Base-by-base conservation (phyloP, 1,139 yeast genomes). In the Geotrichum carabidarum region DNA sequence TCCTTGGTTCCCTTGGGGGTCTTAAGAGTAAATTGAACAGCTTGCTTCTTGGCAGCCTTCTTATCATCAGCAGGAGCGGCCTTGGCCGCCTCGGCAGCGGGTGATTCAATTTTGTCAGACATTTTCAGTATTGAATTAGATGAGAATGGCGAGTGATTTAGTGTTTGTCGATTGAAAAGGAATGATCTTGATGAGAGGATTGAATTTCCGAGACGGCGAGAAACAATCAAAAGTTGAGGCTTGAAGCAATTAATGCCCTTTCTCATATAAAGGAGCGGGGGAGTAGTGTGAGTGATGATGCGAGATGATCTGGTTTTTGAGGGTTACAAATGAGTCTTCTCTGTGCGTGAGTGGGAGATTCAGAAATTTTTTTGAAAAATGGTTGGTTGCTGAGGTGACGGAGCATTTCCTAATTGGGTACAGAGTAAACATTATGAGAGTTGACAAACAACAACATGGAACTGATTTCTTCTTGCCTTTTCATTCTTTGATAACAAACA, bases 1-100 rank as follows among this genome's bases (percentile, higher is more conserved):
- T 93, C 99, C 69, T 70, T 71, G 64, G 99, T 93, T 61, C 99
- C 99, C 71, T 91, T 93, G 54, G 99, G 98, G 48, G 95, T 89
- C 72, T 93, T 93, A 67, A 93, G 78, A 59, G 86, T 79, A 69
- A 86, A 88, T 61, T 78, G 81, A 41, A 53, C 58, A 47, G 54
- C 57, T 42, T 59, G 57, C 55, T 57, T 60, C 51, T 57, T 56
- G 53, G 58, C 45, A 31, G 44, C 48, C 41, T 54, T 56, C 42
- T 53, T 45, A 11, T 56, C 44, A 30, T 50, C 40, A 36, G 52
- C 48, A 15, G 54, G 45, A 27, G 52, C 53, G 31, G 48, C 51
- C n/a, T 43, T 52, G 15, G 57, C 49, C n/a, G 57, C 44, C 32
- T 51, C 55, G 30, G 59, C 54, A 38, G 54, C 36, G 15, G 47